Evolutionary conservation across 1,139 yeast species (phyloP).

Genomic region (Kodamaea sp.): DNA sequence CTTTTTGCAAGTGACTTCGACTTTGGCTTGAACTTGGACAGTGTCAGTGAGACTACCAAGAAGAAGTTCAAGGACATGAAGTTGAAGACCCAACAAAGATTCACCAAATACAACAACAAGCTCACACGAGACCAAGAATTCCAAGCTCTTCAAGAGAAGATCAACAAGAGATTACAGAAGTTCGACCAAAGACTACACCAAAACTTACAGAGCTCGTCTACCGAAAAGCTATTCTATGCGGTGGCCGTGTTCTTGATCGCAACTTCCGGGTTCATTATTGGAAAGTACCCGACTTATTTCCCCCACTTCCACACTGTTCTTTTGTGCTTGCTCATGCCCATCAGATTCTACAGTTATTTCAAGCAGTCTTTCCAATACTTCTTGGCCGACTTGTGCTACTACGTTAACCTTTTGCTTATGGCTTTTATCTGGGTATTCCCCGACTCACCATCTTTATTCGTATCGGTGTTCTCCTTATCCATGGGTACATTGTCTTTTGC

Average conservation of each 20-base stretch:
- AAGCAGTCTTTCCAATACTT: slow-evolving; percentile 80
- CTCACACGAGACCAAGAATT: slow-evolving; percentile 24
- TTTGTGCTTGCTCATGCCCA: slow-evolving; percentile 71
- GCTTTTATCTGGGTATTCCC: slow-evolving; percentile 85
- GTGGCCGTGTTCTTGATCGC: slow-evolving; percentile 70
- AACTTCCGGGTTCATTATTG: slow-evolving; percentile 73
- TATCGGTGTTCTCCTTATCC: slow-evolving; percentile 81
- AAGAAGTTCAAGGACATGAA: slow-evolving; percentile 40
- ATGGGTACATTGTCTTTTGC: slow-evolving; percentile 93
- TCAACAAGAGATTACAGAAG: slow-evolving; percentile 46
- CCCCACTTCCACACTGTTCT: slow-evolving; percentile 73
- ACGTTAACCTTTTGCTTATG: slow-evolving; percentile 72
- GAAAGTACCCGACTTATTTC: slow-evolving; percentile 72
- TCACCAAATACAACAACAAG: slow-evolving; percentile 24
- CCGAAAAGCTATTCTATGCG: slow-evolving; percentile 85
- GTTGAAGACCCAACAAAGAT: slow-evolving; percentile 33
- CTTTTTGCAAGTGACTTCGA: slow-evolving; percentile 45
- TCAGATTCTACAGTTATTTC: slow-evolving; percentile 80
- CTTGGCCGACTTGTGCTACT: slow-evolving; percentile 91
- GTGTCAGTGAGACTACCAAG: slow-evolving; percentile 38
- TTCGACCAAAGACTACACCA: slow-evolving; percentile 59
- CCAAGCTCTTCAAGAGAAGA: slow-evolving; percentile 33
- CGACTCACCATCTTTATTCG: slow-evolving; percentile 64
- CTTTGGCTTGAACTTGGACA: slow-evolving; percentile 43
- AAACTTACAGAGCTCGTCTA: slow-evolving; percentile 54